A percentile compares a stretch with the other conserved stretches of the same genome.
Evolutionary conservation across 495 filamentous ascomycete species (phyloP).

Genomic region (Copromyces sp.): DNA sequence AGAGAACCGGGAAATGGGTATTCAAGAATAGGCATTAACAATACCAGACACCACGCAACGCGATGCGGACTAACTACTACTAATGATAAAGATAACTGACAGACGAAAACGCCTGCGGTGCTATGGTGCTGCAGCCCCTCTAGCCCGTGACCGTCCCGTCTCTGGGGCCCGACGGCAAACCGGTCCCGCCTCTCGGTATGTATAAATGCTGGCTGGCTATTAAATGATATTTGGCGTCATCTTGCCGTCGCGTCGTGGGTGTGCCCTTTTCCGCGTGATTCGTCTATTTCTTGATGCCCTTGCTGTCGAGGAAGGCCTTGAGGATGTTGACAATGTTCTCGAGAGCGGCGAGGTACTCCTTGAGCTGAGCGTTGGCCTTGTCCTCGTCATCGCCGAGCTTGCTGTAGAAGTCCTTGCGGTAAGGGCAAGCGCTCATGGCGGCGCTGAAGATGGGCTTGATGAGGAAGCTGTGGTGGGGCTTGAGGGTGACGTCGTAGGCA

Average conservation of each 20-base stretch:
- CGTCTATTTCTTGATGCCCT: slow-evolving; percentile 63
- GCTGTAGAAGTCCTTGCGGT: slow-evolving; percentile 78
- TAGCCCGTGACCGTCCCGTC: neutral
- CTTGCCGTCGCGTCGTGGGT: neutral
- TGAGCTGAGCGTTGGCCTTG: slow-evolving; percentile 51
- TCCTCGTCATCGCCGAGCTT: slow-evolving; percentile 65
- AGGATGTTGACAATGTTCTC: slow-evolving; percentile 66
- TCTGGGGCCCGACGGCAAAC: neutral
- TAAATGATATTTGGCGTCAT: neutral
- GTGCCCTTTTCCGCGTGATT: slow-evolving; percentile 20
- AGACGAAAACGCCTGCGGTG: neutral
- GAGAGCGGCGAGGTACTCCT: slow-evolving; percentile 61
- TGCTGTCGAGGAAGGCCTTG: slow-evolving; percentile 57
- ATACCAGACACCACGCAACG: neutral
- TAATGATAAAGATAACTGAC: neutral
- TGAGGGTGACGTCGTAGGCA: slow-evolving; percentile 78
- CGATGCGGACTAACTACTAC: neutral
- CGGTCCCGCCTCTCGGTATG: neutral
- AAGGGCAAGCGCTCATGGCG: slow-evolving; percentile 86
- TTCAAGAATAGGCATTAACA: neutral
- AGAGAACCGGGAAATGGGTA: neutral
- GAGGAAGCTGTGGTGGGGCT: slow-evolving; percentile 78
- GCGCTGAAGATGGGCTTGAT: slow-evolving; percentile 82
- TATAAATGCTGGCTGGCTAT: neutral
- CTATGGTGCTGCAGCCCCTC: neutral